phyloP scores from a whole-genome alignment of 805 yeast genomes.

The Myxozyma kluyveri region DNA sequence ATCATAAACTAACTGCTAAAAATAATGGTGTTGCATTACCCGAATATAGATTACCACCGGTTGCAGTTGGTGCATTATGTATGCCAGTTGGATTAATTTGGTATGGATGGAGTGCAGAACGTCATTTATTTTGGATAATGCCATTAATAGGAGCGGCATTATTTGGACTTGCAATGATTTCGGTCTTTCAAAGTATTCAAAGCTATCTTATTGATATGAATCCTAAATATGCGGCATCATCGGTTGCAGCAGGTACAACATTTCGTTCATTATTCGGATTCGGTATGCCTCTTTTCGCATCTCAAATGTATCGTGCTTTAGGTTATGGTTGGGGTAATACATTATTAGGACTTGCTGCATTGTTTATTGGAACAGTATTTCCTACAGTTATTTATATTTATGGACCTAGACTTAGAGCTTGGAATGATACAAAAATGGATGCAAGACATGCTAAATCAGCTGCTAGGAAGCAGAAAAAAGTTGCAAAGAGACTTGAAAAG shows the following conservation, averaged over 20 bases:
- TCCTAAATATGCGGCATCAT: conserved; percentile 70
- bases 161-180: conserved; percentile 58
- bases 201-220: conserved; percentile 69
- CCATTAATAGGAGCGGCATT: conserved; percentile 60
- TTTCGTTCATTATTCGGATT: conserved; percentile 68
- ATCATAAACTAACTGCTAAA: conserved; percentile 40
- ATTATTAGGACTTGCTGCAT: conserved; percentile 58
- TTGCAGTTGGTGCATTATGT: conserved; percentile 50
- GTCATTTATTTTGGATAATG: conserved; percentile 57
- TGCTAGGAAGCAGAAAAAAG: conserved; percentile 6
- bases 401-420: conserved; percentile 57
- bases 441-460: conserved; percentile 11
- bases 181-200: conserved; percentile 63
- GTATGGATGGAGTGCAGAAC: conserved; percentile 69
- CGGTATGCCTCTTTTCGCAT: conserved; percentile 79
- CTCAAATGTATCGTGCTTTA: conserved; percentile 73
- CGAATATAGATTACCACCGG: conserved; percentile 56
- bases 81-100: conserved; percentile 62
- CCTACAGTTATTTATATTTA: conserved; percentile 56
- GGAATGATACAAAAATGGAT: conserved; percentile 37
- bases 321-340: conserved; percentile 80
- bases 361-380: conserved; percentile 55
- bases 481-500: conserved; percentile 3
- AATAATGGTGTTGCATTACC: conserved; percentile 60
- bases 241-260: conserved; percentile 71